phyloP scores from a whole-genome alignment of 1,284 basidiomycete species.

The Hymenochaete sp. region DNA sequence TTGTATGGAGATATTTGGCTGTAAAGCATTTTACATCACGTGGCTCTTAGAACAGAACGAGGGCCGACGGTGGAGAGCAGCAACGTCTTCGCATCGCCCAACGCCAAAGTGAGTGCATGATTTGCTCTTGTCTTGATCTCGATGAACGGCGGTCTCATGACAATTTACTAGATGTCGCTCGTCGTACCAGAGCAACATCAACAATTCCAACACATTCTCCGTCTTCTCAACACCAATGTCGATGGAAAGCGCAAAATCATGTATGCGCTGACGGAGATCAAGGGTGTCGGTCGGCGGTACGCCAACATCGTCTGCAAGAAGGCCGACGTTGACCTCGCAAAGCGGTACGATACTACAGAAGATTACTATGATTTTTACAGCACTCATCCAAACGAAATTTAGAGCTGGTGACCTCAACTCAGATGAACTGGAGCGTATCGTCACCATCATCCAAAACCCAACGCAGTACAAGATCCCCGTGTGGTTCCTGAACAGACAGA shows the following conservation, averaged over 20 bases:
- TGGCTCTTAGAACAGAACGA: too few species aligned
- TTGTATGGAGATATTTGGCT: too few species aligned
- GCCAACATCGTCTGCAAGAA: constrained; percentile 99
- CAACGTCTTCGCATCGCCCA: too few species aligned
- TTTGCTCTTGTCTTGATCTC: too few species aligned
- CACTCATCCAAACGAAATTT: constrained; percentile 12
- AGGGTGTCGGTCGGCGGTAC: constrained; percentile 99
- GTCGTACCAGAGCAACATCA: constrained; percentile 88
- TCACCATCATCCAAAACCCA: constrained; percentile 99
- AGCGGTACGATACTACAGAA: constrained; percentile 65
- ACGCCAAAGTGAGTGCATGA: too few species aligned
- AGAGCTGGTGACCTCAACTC: constrained; percentile 94
- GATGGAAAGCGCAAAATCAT: constrained; percentile 99
- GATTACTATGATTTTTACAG: not conserved
- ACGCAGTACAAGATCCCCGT: constrained; percentile 99
- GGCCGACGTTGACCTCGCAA: constrained; percentile 98
- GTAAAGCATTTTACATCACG: too few species aligned
- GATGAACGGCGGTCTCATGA: too few species aligned
- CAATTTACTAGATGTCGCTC: constrained; percentile 91
- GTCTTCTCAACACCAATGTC: constrained; percentile 99
- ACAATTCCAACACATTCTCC: constrained; percentile 95
- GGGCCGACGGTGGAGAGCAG: too few species aligned
- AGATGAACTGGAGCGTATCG: constrained; percentile 96
- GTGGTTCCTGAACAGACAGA: constrained; percentile 99
- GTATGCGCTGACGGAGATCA: constrained; percentile 98